phyloP scores from a whole-genome alignment of 202 grass and related monocot genomes.

The Setaria italica region DNA sequence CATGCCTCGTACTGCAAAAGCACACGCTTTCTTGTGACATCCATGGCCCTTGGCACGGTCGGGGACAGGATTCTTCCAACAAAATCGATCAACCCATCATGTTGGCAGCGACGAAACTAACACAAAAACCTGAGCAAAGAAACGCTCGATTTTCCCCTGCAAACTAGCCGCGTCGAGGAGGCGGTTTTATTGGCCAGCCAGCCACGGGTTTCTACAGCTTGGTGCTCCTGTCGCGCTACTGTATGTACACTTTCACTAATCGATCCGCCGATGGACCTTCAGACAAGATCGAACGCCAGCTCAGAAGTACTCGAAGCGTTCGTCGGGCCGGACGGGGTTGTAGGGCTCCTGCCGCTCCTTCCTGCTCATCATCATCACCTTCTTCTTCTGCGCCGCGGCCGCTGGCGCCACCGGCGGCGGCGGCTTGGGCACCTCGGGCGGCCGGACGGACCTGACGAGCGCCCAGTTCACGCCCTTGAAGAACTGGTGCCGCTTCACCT shows the following conservation, averaged over 20 bases:
- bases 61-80: background rate
- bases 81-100: background rate
- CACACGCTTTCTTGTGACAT: background rate
- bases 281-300: background rate
- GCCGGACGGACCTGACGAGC: constrained; percentile 80
- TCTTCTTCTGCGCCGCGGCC: constrained; percentile 31
- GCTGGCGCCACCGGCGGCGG: background rate
- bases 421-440: constrained; percentile 68
- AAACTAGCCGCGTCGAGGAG: background rate
- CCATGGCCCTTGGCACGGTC: background rate
- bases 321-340: constrained; percentile 38
- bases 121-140: background rate
- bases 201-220: background rate
- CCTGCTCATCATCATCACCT: constrained; percentile 54
- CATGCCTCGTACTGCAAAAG: background rate
- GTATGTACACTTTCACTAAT: constrained; percentile 22
- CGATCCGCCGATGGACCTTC: background rate
- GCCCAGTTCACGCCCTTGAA: constrained; percentile 92
- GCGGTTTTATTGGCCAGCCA: background rate
- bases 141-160: background rate
- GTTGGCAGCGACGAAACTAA: background rate
- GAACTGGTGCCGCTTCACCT: constrained; percentile 87
- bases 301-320: constrained; percentile 77
- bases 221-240: background rate
- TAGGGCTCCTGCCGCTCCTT: constrained; percentile 67